phyloP scores from a whole-genome alignment of 371 early-diverging fungal species.

The Batkoa obscura region DNA sequence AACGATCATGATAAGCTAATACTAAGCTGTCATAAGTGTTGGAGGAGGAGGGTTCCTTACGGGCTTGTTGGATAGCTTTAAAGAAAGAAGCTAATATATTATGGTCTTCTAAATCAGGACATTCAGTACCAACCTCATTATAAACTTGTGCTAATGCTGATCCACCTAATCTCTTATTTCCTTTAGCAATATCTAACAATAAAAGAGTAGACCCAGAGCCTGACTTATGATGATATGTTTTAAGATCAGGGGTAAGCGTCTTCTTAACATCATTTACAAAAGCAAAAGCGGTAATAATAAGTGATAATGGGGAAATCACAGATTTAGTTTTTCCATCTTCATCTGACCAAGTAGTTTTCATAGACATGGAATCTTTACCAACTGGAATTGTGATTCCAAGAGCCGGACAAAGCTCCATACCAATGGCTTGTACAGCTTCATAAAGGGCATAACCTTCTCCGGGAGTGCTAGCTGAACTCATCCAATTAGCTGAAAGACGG shows the following conservation, averaged over 20 bases:
- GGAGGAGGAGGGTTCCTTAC: slow-evolving; percentile 9
- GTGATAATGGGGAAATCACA: slow-evolving; percentile 73
- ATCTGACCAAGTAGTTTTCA: slow-evolving; percentile 80
- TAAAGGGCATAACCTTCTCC: slow-evolving; percentile 89
- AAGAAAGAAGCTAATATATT: slow-evolving; percentile 54
- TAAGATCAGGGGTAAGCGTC: slow-evolving; percentile 76
- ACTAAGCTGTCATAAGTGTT: slow-evolving; percentile 24
- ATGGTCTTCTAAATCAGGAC: slow-evolving; percentile 73
- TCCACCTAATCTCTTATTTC: slow-evolving; percentile 78
- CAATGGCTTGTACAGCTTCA: slow-evolving; percentile 81
- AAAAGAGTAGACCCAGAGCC: slow-evolving; percentile 34
- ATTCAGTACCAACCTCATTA: slow-evolving; percentile 57
- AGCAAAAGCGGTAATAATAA: slow-evolving; percentile 83
- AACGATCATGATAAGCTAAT: slow-evolving; percentile 91
- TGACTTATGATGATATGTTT: slow-evolving; percentile 14
- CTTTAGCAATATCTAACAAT: slow-evolving; percentile 64
- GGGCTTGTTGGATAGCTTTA: slow-evolving; percentile 39
- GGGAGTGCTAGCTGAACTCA: slow-evolving; percentile 74
- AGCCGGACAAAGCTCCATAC: slow-evolving; percentile 77
- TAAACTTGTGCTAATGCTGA: slow-evolving; percentile 86
- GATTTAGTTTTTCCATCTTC: slow-evolving; percentile 23
- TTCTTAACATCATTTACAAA: slow-evolving; percentile 61
- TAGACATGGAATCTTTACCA: slow-evolving; percentile 96
- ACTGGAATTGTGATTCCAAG: slow-evolving; percentile 89
- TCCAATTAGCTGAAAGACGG: slow-evolving; percentile 93